Evolutionary conservation across 495 filamentous ascomycete genomes (phyloP), one percentile per base, ranked within the genome.

Genomic region (Daldinia vernicosa): DNA sequence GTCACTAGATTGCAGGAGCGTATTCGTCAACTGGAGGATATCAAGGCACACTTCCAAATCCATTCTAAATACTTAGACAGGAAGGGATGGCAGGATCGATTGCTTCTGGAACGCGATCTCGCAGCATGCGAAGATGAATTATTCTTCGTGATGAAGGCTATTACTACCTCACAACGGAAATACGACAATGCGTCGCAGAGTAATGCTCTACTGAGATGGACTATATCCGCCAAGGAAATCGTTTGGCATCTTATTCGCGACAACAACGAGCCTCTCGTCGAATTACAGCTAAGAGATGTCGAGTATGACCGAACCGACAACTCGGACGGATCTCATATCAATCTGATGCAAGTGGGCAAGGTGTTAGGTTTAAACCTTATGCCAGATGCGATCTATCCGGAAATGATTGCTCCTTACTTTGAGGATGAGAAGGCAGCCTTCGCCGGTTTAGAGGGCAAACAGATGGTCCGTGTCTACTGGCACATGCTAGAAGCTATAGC

Each of bases 111-210:
- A 74, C 89, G 92, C 45, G 95, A 99, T 75, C 83, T 99, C 60
- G 86, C 92, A 17, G 88, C 86, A 54, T 98, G 92, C 75, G 96
- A 98, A 75, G 96, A 99, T 75, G 96, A 99, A 80, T 81, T 99
- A 35, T 99, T 99, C 83, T 99, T 99, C 82, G 91, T 98, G 86
- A 98, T 98, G 96, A 98, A 99, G 73, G 95, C 95, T 22, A 98
- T 99, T 79, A 99, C 95, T 0, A 95, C 94, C 3, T 94, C 94
- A 8, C 95, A 99, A 76, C 83, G 94, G 63, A 95, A 93, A 75
- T 88, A 88, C 51, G 92, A 96, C 61, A 93, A 88, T 80, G 67
- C 87, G 86, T 65, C 74, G 2, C 87, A 92, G 69, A 89, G 89
- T 47, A 94, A 86, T 71, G 94, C 94, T 11, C 79, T 97, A 1